A percentile compares a stretch with the other conserved stretches of the same genome.
Conservation (phyloP, 108 stramenopile genomes). For the Skeletonema grethae region DNA sequence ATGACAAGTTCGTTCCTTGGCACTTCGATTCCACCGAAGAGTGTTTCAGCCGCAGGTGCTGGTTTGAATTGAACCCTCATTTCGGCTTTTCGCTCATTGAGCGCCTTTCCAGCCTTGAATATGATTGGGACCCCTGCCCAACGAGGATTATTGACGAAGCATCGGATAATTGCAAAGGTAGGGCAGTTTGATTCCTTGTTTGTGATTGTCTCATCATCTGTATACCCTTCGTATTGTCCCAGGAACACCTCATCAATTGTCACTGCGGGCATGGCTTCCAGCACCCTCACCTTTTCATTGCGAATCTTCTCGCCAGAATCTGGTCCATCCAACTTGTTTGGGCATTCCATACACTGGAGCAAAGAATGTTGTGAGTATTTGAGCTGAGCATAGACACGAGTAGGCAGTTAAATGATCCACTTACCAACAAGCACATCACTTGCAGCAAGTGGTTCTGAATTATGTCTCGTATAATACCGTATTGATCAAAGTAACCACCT, state of each 20-base stretch:
- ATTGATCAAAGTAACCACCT: conserved; percentile 96
- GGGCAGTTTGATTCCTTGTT: conserved; percentile 89
- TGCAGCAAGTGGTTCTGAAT: conserved; percentile 96
- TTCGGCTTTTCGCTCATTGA: conserved; percentile 96
- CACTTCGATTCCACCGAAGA: conserved; percentile 62
- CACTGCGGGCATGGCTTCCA: conserved; percentile 82
- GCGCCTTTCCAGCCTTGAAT: conserved; percentile 96
- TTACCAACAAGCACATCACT: conserved; percentile 74
- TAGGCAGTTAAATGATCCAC: neutral
- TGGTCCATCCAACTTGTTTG: conserved; percentile 70
- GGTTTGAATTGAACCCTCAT: conserved; percentile 95
- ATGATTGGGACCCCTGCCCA: conserved; percentile 98
- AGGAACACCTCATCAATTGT: conserved; percentile 83
- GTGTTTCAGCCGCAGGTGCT: conserved; percentile 68
- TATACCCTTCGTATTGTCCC: conserved; percentile 95
- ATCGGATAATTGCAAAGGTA: conserved; percentile 88
- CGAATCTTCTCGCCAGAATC: conserved; percentile 85
- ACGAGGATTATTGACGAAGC: conserved; percentile 91
- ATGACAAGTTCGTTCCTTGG: conserved; percentile 96
- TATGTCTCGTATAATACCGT: conserved; percentile 95
- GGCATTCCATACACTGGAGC: conserved; percentile 70
- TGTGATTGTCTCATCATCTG: conserved; percentile 87
- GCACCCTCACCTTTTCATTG: conserved; percentile 93
- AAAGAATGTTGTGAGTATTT: neutral
- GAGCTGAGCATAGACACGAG: neutral